A percentile compares a stretch with the other conserved stretches of the same genome.
phyloP scores from a whole-genome alignment of 140 eudicot species.

The Anethum foeniculum region DNA sequence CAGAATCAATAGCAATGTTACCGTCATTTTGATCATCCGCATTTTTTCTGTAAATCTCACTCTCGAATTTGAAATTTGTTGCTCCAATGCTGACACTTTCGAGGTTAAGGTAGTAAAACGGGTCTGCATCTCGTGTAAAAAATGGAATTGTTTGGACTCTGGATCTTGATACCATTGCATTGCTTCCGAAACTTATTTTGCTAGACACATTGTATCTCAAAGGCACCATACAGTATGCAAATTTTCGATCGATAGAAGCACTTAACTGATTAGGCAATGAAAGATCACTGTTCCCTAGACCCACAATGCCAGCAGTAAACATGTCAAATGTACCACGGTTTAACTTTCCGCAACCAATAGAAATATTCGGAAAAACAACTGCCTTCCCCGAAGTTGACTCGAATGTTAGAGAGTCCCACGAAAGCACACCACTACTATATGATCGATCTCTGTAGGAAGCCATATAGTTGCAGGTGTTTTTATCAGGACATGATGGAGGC shows the following conservation, averaged over 20 bases:
- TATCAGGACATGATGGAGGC: neutral
- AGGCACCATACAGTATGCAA: constrained; percentile 53
- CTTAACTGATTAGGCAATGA: constrained; percentile 38
- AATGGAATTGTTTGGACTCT: constrained; percentile 45
- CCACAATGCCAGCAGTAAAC: constrained; percentile 34
- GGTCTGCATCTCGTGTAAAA: constrained; percentile 10
- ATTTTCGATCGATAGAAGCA: constrained; percentile 14
- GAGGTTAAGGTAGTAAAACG: constrained; percentile 37
- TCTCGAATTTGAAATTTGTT: neutral
- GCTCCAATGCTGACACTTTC: constrained; percentile 31
- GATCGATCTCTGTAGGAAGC: constrained; percentile 30
- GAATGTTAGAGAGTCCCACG: constrained; percentile 32
- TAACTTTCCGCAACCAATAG: constrained; percentile 51
- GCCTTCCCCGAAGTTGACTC: neutral
- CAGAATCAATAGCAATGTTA: constrained; percentile 55
- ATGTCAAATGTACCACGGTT: constrained; percentile 27
- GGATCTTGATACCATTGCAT: neutral
- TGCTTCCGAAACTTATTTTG: constrained; percentile 44
- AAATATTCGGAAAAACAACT: constrained; percentile 15
- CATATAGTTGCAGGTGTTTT: constrained; percentile 21
- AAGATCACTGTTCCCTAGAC: constrained; percentile 52
- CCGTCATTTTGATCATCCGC: constrained; percentile 10
- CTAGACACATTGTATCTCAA: constrained; percentile 18
- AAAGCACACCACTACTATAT: constrained; percentile 26
- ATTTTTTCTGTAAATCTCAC: neutral